A percentile compares a stretch with the other conserved stretches of the same genome.
These are phyloP conservation scores for Cucurbita pepo DNA, from an alignment of 306 rosid species.

Conservation along the genomic window DNA sequence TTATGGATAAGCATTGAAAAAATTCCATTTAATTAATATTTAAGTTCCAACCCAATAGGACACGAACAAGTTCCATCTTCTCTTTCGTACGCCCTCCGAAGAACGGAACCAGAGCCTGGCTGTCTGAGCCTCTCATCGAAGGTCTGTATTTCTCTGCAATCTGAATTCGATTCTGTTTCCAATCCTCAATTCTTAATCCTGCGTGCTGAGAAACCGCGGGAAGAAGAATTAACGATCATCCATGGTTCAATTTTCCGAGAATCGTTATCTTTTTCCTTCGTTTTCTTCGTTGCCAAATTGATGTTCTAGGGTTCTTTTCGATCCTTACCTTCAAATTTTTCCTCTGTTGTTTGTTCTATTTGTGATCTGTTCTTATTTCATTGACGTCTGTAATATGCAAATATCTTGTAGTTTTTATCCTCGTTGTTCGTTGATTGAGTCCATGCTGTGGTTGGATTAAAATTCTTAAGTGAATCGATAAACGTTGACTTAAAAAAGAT, in stretches of 20 bases:
- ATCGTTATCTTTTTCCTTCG: neutral
- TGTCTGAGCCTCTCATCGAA: neutral
- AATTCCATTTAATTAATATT: neutral
- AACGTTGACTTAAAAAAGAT: neutral
- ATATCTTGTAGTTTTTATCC: neutral
- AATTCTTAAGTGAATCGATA: neutral
- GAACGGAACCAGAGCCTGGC: neutral
- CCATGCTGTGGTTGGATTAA: neutral
- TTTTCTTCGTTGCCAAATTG: neutral
- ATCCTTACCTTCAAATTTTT: neutral
- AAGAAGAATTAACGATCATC: neutral
- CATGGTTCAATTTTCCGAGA: neutral
- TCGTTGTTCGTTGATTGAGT: neutral
- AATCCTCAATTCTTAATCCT: neutral
- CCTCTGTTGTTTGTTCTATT: neutral
- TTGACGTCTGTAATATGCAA: neutral
- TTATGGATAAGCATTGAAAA: neutral
- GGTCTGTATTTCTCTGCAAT: neutral
- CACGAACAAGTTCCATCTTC: neutral
- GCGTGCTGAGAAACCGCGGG: neutral
- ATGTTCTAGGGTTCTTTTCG: neutral
- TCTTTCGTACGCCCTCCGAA: neutral
- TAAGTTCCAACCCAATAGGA: neutral
- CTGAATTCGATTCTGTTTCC: neutral
- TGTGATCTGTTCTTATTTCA: neutral